Percentiles rank a stretch among this genome's conserved stretches.
Conservation (phyloP, 345 rosid genomes). For the Microthlaspi erraticum region DNA sequence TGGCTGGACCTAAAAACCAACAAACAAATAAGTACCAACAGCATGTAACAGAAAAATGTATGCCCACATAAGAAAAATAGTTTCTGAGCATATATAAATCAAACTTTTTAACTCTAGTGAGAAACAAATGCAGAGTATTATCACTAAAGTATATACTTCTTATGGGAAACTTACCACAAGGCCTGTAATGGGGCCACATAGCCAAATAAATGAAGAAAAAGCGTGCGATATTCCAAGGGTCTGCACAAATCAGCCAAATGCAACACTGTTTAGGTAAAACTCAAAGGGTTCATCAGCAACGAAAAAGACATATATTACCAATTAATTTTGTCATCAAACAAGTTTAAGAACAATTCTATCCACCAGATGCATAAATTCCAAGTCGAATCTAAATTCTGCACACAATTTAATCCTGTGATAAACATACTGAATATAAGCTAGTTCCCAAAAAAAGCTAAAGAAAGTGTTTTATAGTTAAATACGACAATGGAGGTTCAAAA, state of each 20-base stretch:
- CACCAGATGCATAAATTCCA: slow-evolving; percentile 18
- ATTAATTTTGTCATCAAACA: slow-evolving; percentile 13
- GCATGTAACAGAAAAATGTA: slow-evolving; percentile 1
- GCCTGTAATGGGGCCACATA: slow-evolving; percentile 97
- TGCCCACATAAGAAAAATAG: slow-evolving; percentile 34
- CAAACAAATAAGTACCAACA: slow-evolving; percentile 32
- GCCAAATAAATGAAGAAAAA: slow-evolving; percentile 98
- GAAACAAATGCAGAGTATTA: background rate
- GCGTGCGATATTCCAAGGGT: slow-evolving; percentile 94
- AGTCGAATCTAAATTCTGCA: background rate
- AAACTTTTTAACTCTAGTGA: background rate
- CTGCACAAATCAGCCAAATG: slow-evolving; percentile 62
- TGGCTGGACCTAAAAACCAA: slow-evolving; percentile 83
- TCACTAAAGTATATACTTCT: slow-evolving; percentile 1
- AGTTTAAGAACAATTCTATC: background rate
- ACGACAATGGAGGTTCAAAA: background rate
- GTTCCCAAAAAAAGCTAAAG: background rate
- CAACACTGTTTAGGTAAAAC: slow-evolving; percentile 34
- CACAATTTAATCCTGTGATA: background rate
- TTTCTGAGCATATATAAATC: background rate
- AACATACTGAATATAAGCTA: background rate
- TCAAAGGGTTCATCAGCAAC: slow-evolving; percentile 24
- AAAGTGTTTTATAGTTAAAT: background rate
- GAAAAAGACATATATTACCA: background rate
- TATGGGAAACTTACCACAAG: slow-evolving; percentile 73